A percentile compares a stretch with the other conserved stretches of the same genome.
Evolutionary conservation across 495 filamentous ascomycete genomes (phyloP).

Genomic region (Talaromyces liani): DNA sequence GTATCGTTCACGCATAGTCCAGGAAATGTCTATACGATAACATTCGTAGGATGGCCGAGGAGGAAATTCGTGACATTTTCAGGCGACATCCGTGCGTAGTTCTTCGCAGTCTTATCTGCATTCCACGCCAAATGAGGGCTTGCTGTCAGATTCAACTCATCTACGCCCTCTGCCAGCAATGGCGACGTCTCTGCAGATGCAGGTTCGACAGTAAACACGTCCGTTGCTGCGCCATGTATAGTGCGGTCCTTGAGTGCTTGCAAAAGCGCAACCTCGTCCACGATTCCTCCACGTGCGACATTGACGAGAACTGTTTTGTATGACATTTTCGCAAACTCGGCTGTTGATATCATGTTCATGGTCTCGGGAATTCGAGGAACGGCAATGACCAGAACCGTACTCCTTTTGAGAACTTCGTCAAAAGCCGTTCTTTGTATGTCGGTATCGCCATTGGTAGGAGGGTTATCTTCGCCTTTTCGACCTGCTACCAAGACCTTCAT

Average conservation of each 20-base stretch:
- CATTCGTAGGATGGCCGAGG: conserved; percentile 1
- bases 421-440: conserved; percentile 35
- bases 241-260: conserved; percentile 34
- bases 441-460: conserved; percentile 4
- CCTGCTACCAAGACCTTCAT: conserved; percentile 27
- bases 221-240: conserved; percentile 48
- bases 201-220: conserved; percentile 50
- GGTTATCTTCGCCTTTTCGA: conserved; percentile 29
- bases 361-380: conserved; percentile 39
- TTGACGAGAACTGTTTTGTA: conserved; percentile 46
- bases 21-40: background rate
- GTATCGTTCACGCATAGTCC: background rate
- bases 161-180: conserved; percentile 18
- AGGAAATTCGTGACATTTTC: conserved; percentile 5
- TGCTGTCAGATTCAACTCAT: conserved; percentile 22
- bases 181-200: conserved; percentile 23
- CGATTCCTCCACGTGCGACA: conserved; percentile 50
- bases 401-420: conserved; percentile 31
- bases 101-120: conserved; percentile 16
- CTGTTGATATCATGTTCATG: conserved; percentile 36
- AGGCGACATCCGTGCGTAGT: conserved; percentile 2
- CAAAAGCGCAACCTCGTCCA: conserved; percentile 46
- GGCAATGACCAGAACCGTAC: conserved; percentile 42
- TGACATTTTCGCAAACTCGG: conserved; percentile 45
- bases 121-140: conserved; percentile 29